Evolutionary conservation across 306 rosid genomes (phyloP).

Genomic region (Vicia villosa): DNA sequence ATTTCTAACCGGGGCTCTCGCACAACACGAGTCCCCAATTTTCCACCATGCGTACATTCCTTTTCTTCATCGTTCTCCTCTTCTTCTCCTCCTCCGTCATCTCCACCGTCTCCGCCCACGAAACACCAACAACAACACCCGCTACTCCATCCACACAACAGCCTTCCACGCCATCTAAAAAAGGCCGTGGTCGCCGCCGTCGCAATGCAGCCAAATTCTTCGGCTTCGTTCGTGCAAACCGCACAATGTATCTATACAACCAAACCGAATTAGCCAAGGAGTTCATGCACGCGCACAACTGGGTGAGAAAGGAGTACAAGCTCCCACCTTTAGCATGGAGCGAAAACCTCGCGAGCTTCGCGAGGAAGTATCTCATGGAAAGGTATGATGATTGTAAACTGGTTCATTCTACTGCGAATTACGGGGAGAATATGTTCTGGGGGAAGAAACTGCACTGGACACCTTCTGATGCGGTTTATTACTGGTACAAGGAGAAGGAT

Average conservation of each 20-base stretch:
- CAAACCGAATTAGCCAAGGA: conserved; percentile 23
- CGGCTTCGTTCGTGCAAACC: neutral
- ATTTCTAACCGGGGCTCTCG: conserved; percentile 38
- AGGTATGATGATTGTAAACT: conserved; percentile 45
- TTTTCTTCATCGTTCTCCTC: neutral
- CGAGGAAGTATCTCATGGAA: conserved; percentile 38
- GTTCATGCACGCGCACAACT: conserved; percentile 61
- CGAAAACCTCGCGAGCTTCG: conserved; percentile 41
- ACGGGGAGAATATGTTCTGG: conserved; percentile 76
- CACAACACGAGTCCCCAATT: conserved; percentile 11
- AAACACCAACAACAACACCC: neutral
- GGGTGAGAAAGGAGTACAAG: conserved; percentile 34
- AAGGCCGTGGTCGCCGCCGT: neutral
- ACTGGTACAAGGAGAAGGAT: conserved; percentile 45
- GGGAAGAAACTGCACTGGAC: conserved; percentile 44
- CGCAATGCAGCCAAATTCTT: conserved; percentile 23
- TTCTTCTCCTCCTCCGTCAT: neutral
- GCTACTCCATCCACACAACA: neutral
- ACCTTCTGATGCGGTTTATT: conserved; percentile 46
- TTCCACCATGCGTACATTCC: conserved; percentile 13
- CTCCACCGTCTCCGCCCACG: neutral
- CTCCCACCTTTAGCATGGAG: conserved; percentile 47
- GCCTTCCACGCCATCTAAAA: neutral
- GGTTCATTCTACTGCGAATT: conserved; percentile 41
- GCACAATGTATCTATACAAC: neutral